phyloP scores from a whole-genome alignment of 2,329 filamentous ascomycete species.

The Pestalotiopsis sp. region DNA sequence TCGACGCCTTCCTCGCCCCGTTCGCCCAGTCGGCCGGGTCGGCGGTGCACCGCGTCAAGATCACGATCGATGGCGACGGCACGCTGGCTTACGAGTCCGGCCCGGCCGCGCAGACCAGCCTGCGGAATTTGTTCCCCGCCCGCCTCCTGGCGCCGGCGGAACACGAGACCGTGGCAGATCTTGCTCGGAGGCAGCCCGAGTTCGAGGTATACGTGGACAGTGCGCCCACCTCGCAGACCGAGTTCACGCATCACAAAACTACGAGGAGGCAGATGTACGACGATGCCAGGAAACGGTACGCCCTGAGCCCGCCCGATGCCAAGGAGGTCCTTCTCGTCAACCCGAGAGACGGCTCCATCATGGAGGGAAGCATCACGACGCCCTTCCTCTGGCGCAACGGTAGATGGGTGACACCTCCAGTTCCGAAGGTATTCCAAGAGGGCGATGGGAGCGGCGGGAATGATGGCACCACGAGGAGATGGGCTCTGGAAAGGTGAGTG shows the following conservation, averaged over 20 bases:
- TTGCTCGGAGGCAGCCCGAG: constrained; percentile 28
- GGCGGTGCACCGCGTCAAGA: constrained; percentile 52
- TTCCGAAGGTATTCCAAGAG: constrained; percentile 43
- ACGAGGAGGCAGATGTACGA: constrained; percentile 75
- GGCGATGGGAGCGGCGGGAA: constrained; percentile 71
- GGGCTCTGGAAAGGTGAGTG: constrained; percentile 71
- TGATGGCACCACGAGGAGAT: constrained; percentile 78
- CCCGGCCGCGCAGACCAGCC: constrained; percentile 20
- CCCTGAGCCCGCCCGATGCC: constrained; percentile 51
- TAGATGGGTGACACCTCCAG: constrained; percentile 79
- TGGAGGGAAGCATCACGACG: constrained; percentile 84
- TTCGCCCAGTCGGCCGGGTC: constrained; percentile 28
- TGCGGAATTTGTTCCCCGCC: constrained; percentile 57
- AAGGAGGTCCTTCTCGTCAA: constrained; percentile 80
- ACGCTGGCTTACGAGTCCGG: constrained; percentile 44
- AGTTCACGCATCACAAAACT: constrained; percentile 87
- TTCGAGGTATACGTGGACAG: constrained; percentile 50
- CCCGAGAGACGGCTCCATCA: constrained; percentile 61
- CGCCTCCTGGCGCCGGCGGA: constrained; percentile 49
- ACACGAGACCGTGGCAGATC: background rate
- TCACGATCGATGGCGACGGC: constrained; percentile 56
- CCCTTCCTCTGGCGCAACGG: constrained; percentile 77
- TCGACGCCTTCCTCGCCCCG: constrained; percentile 42
- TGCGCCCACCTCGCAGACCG: constrained; percentile 45
- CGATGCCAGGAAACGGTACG: constrained; percentile 63